phyloP scores from a whole-genome alignment of 805 yeast genomes.

The Schwanniomyces vanrijiae region DNA sequence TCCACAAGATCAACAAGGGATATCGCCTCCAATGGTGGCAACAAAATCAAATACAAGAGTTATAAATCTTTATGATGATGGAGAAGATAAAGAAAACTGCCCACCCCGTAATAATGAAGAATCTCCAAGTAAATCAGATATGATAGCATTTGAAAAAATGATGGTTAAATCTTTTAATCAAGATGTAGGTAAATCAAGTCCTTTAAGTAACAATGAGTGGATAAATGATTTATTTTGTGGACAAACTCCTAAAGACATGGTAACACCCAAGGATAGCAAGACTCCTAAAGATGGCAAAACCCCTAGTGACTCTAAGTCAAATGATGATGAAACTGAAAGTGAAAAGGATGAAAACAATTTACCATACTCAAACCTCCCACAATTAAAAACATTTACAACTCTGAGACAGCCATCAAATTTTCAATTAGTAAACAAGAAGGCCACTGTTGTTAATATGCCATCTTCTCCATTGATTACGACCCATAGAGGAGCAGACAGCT shows the following conservation, averaged over 20 bases:
- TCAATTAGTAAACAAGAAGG: conserved; percentile 16
- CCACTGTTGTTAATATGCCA: conserved; percentile 35
- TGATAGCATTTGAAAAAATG: conserved; percentile 24
- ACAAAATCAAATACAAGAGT: conserved; percentile 55
- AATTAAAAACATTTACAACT: conserved; percentile 28
- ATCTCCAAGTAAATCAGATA: conserved; percentile 7
- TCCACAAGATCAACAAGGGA: conserved; percentile 33
- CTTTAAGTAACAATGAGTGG: conserved; percentile 40
- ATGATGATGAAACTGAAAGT: conserved; percentile 13
- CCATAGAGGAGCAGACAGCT: conserved; percentile 11
- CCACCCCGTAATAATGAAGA: conserved; percentile 19
- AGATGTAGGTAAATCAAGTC: conserved; percentile 34
- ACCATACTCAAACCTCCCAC: conserved; percentile 28
- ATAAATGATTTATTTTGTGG: conserved; percentile 42
- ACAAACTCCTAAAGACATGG: conserved; percentile 39
- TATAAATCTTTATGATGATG: conserved; percentile 47
- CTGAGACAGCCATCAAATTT: conserved; percentile 23
- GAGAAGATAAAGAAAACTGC: conserved; percentile 30
- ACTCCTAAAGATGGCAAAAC: conserved; percentile 15
- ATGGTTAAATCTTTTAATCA: conserved; percentile 26
- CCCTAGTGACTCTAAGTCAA: conserved; percentile 3
- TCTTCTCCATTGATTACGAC: conserved; percentile 37
- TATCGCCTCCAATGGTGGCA: conserved; percentile 52
- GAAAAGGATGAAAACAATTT: conserved; percentile 11
- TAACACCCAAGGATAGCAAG: conserved; percentile 19